These are phyloP conservation scores for Hypsizygus marmoreus DNA, from an alignment of 768 basidiomycete genomes.

Conservation along the genomic window DNA sequence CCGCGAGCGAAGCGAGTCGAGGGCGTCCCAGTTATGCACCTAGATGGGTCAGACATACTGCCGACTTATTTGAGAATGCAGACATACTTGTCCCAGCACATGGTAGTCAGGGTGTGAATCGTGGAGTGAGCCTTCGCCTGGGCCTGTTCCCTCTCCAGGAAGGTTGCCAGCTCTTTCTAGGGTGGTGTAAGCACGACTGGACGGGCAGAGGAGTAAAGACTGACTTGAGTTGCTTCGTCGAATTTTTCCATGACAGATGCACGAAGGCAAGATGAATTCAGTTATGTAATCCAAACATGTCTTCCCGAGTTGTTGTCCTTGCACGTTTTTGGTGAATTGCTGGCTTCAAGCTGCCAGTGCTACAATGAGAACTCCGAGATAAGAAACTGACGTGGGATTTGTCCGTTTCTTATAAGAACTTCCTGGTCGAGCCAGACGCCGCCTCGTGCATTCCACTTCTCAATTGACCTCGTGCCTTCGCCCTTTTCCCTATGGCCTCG, in stretches of 20 bases:
- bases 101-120: constrained; percentile 77
- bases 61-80: constrained; percentile 6
- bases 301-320: too few species aligned
- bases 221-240: constrained; percentile 77
- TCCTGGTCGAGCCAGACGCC: background rate
- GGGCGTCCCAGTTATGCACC: constrained; percentile 81
- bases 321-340: too few species aligned
- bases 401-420: constrained; percentile 4
- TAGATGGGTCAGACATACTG: constrained; percentile 27
- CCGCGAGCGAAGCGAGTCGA: constrained; percentile 75
- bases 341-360: constrained; percentile 19
- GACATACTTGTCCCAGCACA: constrained; percentile 92
- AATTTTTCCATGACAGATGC: constrained; percentile 58
- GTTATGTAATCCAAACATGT: constrained; percentile 21
- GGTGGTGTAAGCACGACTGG: constrained; percentile 6
- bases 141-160: constrained; percentile 82
- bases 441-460: constrained; percentile 20
- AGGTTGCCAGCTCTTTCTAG: constrained; percentile 80
- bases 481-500: constrained; percentile 49
- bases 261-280: constrained; percentile 2
- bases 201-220: constrained; percentile 7
- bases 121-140: constrained; percentile 65
- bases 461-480: constrained; percentile 29
- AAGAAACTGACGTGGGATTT: constrained; percentile 17
- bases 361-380: constrained; percentile 7